Evolutionary conservation across 805 yeast species (phyloP).

Genomic region (Saccharomycopsis malanga): DNA sequence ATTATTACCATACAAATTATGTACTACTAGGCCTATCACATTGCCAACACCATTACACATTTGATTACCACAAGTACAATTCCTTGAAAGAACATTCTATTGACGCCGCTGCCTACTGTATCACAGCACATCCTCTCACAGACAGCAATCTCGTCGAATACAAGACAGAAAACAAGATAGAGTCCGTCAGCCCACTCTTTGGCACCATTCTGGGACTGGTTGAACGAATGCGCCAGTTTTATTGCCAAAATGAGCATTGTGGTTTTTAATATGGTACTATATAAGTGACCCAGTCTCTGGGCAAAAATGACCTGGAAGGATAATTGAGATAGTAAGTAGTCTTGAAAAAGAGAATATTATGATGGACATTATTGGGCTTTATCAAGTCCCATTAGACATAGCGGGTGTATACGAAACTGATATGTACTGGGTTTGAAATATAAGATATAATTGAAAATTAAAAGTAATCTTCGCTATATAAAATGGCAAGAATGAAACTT

Average conservation of each 20-base stretch:
- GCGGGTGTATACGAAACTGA: too few species aligned
- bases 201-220: slow-evolving; percentile 8
- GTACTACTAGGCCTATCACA: slow-evolving; percentile 67
- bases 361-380: too few species aligned
- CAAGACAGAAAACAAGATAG: slow-evolving; percentile 10
- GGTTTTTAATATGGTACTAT: too few species aligned
- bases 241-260: too few species aligned
- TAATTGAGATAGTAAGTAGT: too few species aligned
- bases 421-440: too few species aligned
- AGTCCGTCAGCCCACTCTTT: slow-evolving; percentile 13
- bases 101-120: slow-evolving; percentile 29
- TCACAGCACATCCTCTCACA: slow-evolving; percentile 22
- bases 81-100: slow-evolving; percentile 21
- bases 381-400: too few species aligned
- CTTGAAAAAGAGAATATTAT: too few species aligned
- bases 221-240: slow-evolving; percentile 9
- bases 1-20: slow-evolving; percentile 88
- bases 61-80: slow-evolving; percentile 19
- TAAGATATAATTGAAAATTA: too few species aligned
- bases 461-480: too few species aligned
- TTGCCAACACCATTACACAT: slow-evolving; percentile 39
- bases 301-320: too few species aligned
- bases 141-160: slow-evolving; percentile 9
- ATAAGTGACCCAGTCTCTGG: neutral
- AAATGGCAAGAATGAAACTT: too few species aligned